Evolutionary conservation across 805 yeast species (phyloP).

Genomic region (Candida xiaguanensis): DNA sequence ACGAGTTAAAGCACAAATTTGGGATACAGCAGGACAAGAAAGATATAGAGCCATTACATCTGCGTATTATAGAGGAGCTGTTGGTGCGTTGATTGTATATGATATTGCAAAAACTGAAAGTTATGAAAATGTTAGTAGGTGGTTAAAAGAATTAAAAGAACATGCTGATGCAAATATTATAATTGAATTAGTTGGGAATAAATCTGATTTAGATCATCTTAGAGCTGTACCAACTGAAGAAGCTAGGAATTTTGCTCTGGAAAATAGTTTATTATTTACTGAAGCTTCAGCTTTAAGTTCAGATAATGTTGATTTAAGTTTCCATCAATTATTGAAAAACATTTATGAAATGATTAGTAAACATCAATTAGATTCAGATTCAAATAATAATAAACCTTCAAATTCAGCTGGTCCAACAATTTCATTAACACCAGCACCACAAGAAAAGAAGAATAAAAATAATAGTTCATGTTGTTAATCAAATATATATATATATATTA

Average conservation of each 20-base stretch:
- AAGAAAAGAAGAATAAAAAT: slow-evolving; percentile 61
- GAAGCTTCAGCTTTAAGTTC: slow-evolving; percentile 95
- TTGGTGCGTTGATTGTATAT: slow-evolving; percentile 93
- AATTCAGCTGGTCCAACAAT: slow-evolving; percentile 90
- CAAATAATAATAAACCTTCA: slow-evolving; percentile 62
- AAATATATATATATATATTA: slow-evolving; percentile 1
- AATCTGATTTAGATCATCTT: slow-evolving; percentile 84
- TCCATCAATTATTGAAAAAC: slow-evolving; percentile 87
- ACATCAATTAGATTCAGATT: slow-evolving; percentile 87
- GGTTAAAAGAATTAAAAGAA: slow-evolving; percentile 88
- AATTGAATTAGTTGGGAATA: slow-evolving; percentile 90
- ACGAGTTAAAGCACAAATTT: slow-evolving; percentile 83
- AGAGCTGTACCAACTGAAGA: slow-evolving; percentile 98
- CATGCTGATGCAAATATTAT: slow-evolving; percentile 94
- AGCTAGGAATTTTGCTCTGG: slow-evolving; percentile 90
- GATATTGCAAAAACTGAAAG: slow-evolving; percentile 90
- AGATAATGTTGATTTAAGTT: slow-evolving; percentile 91
- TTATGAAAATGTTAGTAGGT: slow-evolving; percentile 80
- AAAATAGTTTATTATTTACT: slow-evolving; percentile 86
- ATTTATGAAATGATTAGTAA: slow-evolving; percentile 93
- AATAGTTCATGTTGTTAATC: slow-evolving; percentile 65
- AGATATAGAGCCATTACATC: slow-evolving; percentile 96
- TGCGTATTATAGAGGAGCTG: slow-evolving; percentile 97
- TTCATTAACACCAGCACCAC: slow-evolving; percentile 89
- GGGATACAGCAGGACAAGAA: slow-evolving; percentile 99